Evolutionary conservation across 768 basidiomycete genomes (phyloP), one percentile per base, ranked within the genome.

Genomic region (Guyanaporus albipodus): DNA sequence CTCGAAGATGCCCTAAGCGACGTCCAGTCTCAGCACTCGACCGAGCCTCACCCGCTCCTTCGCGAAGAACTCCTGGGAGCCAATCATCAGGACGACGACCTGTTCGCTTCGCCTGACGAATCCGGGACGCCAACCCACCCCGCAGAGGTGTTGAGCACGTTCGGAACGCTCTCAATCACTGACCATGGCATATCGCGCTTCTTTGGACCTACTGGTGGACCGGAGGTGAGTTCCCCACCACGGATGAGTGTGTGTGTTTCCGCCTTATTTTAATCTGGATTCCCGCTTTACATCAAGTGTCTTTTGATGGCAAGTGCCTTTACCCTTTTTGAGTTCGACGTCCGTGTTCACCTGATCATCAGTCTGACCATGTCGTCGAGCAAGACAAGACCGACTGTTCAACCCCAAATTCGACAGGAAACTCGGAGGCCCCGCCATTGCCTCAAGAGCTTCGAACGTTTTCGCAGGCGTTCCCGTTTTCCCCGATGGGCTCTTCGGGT

Each of bases 121-220:
- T 26, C 39, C 35, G 42, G 38, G 26, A 6, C 46, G 22, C 24
- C 50, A 28, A 32, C 27, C 14, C 48, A 54, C n/a, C 47, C 70
- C 28, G 56, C 64, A 14, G 80, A 82, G 29, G 59, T 76, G 1
- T 69, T 80, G 28, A 79, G 82, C 46, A 69, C 76, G 0, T 79
- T 83, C 53, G 81, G 81, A 35, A 83, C 80, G 15, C 63, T 83
- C 42, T 76, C 77, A 22, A 79, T 83, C 47, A 73, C 75, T 14
- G 78, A 82, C 56, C 72, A 78, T 52, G 81, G 80, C 0, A 73
- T 77, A 37, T 76, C 79, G n/a, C 68, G 76, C 44, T 83, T 82
- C 59, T 82, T 82, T 70, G 81, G 81, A 1, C 80, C 79, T 2
- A 82, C 82, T 1, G 84, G 80, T 12, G 83, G 83, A 26, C 74